Evolutionary conservation across 2,329 filamentous ascomycete species (phyloP).

Genomic region (Colletotrichum tofieldiae): DNA sequence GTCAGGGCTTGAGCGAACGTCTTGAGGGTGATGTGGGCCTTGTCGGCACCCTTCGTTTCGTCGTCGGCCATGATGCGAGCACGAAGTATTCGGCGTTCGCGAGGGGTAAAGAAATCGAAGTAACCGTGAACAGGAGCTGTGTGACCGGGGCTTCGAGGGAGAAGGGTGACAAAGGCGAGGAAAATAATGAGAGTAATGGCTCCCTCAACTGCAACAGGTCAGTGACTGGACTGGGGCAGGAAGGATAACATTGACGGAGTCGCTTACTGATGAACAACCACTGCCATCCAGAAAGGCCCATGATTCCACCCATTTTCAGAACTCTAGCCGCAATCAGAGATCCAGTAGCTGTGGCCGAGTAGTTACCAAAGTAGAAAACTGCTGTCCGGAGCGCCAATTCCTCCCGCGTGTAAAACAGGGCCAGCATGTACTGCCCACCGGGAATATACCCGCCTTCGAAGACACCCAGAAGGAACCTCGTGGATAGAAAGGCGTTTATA

Average conservation of each 20-base stretch:
- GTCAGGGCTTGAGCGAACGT: constrained; percentile 26
- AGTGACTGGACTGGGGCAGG: not conserved
- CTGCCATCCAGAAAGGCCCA: constrained; percentile 41
- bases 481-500: constrained; percentile 46
- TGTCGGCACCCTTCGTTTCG: constrained; percentile 33
- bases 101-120: constrained; percentile 35
- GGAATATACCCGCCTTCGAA: constrained; percentile 54
- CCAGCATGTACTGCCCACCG: constrained; percentile 51
- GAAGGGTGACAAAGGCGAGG: constrained; percentile 28
- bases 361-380: constrained; percentile 61
- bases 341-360: constrained; percentile 49
- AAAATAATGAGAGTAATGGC: constrained; percentile 33
- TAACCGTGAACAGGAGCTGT: constrained; percentile 34
- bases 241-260: not conserved
- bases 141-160: constrained; percentile 31
- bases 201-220: constrained; percentile 21
- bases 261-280: constrained; percentile 41
- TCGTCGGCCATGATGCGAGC: constrained; percentile 35
- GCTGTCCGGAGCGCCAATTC: constrained; percentile 52
- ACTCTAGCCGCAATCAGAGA: constrained; percentile 41
- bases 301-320: constrained; percentile 25
- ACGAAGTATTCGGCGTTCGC: constrained; percentile 31
- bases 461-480: constrained; percentile 50
- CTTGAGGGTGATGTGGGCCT: constrained; percentile 30
- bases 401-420: constrained; percentile 50